Conservation (phyloP, 345 rosid genomes). For the Eucalyptus erythrocorys region DNA sequence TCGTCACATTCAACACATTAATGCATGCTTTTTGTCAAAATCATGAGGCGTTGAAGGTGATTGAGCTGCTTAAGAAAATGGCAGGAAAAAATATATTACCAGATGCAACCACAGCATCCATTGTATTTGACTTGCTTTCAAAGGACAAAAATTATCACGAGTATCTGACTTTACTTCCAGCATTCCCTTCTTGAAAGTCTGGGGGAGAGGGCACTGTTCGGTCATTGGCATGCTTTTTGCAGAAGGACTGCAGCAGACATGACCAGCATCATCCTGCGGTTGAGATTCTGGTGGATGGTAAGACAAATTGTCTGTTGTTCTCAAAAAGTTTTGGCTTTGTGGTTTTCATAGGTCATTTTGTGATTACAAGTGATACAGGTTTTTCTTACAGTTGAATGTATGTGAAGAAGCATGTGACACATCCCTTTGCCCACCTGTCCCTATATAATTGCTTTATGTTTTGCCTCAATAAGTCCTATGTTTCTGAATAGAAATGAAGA, state of each 20-base stretch:
- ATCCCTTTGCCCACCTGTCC: background rate
- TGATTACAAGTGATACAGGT: background rate
- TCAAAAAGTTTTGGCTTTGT: background rate
- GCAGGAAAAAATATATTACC: conserved; percentile 9
- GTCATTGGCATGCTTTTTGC: background rate
- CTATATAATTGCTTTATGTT: background rate
- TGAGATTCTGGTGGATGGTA: background rate
- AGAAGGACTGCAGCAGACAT: background rate
- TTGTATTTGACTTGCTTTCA: conserved; percentile 6
- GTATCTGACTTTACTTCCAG: conserved; percentile 11
- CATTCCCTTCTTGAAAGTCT: conserved; percentile 2
- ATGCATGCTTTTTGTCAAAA: background rate
- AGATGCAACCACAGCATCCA: conserved; percentile 1
- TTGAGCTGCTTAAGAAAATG: conserved; percentile 20
- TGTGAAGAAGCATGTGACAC: background rate
- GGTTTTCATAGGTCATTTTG: background rate
- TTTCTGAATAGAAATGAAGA: background rate
- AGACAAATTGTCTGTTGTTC: background rate
- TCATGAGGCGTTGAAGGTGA: background rate
- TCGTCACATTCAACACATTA: conserved; percentile 1
- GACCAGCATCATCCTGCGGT: background rate
- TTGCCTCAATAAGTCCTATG: background rate
- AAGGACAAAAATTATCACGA: conserved; percentile 7
- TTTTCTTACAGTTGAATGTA: background rate
- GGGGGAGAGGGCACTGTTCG: background rate